These are phyloP conservation scores for Kondoa subrosea DNA, from an alignment of 768 basidiomycete genomes.

Conservation along the genomic window DNA sequence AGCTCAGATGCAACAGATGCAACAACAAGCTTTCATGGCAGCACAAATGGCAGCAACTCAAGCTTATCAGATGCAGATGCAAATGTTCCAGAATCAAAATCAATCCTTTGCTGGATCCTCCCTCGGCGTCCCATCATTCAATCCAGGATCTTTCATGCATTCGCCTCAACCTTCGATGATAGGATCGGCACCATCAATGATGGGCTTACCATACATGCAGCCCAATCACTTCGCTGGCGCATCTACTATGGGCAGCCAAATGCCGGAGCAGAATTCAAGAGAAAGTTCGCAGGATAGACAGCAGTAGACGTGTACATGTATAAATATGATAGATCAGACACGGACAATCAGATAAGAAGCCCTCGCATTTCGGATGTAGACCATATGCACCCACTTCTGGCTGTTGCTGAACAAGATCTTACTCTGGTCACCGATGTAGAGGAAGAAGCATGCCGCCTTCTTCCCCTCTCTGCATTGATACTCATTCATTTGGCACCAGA, in stretches of 20 bases:
- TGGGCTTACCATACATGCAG: neutral
- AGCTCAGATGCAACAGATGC: constrained; percentile 1
- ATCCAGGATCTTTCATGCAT: neutral
- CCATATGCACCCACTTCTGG: too few species aligned
- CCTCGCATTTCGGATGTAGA: too few species aligned
- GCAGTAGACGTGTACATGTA: neutral
- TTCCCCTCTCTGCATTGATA: neutral
- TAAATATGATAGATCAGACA: too few species aligned
- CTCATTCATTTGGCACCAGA: neutral
- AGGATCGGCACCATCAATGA: neutral
- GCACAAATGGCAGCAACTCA: neutral
- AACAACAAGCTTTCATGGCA: neutral
- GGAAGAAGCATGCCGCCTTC: neutral
- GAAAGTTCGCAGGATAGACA: neutral
- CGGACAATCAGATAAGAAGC: too few species aligned
- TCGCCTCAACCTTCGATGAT: neutral
- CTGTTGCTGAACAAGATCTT: too few species aligned
- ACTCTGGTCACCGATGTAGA: neutral
- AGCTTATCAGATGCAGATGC: neutral
- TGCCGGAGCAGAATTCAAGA: neutral
- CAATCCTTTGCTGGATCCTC: neutral
- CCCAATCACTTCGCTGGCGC: neutral
- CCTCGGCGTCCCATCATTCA: neutral
- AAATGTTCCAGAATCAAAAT: neutral
- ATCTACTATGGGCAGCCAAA: neutral